Percentiles rank a stretch among this genome's conserved stretches.
phyloP scores from a whole-genome alignment of 169 alveolate genomes.

The Theileria annulata region DNA sequence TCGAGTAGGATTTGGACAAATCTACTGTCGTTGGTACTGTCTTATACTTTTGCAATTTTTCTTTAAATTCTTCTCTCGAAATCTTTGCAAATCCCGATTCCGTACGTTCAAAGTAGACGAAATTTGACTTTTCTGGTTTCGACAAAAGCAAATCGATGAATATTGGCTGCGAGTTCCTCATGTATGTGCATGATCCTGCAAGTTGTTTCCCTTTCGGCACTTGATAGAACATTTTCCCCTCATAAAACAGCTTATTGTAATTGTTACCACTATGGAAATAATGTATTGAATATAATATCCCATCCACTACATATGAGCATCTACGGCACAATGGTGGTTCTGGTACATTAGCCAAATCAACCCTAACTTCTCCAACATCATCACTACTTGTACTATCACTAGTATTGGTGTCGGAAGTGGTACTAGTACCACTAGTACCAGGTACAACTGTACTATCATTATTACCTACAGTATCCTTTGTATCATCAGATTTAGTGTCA shows the following conservation, averaged over 20 bases:
- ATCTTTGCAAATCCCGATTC: neutral
- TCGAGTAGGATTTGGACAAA: neutral
- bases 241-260: neutral
- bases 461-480: neutral
- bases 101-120: neutral
- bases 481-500: neutral
- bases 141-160: neutral
- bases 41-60: neutral
- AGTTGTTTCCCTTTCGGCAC: neutral
- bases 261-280: neutral
- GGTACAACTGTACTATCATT: neutral
- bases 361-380: neutral
- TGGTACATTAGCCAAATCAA: neutral
- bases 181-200: neutral
- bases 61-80: neutral
- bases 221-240: neutral
- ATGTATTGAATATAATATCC: neutral
- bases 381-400: neutral
- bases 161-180: neutral
- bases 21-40: neutral
- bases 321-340: neutral
- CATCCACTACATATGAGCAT: neutral
- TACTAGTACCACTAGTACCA: no score
- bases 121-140: neutral
- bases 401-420: neutral